phyloP scores from a whole-genome alignment of 2,329 filamentous ascomycete genomes.

The Aureobasidium pullulans region DNA sequence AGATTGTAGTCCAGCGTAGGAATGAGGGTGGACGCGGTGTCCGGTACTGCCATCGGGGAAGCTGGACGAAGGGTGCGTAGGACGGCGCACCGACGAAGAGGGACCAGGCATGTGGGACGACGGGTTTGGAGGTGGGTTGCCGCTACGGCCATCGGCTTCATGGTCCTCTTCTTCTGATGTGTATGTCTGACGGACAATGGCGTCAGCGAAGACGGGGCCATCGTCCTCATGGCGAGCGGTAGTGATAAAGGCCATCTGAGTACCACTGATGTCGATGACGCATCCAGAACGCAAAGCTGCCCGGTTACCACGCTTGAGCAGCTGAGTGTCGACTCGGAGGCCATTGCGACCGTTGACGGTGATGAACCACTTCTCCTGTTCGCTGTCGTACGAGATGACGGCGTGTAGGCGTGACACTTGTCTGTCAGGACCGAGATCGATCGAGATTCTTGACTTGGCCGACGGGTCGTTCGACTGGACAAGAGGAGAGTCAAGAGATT shows the following conservation, averaged over 20 bases:
- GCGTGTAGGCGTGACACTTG: slow-evolving; percentile 45
- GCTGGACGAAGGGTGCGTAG: slow-evolving; percentile 15
- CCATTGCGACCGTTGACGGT: slow-evolving; percentile 87
- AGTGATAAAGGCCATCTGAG: slow-evolving; percentile 99
- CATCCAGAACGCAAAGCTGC: slow-evolving; percentile 72
- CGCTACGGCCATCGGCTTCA: slow-evolving; percentile 23
- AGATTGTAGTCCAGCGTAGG: slow-evolving; percentile 25
- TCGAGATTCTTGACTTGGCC: slow-evolving; percentile 55
- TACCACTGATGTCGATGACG: slow-evolving; percentile 83
- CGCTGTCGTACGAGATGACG: slow-evolving; percentile 40
- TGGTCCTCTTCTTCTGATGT: slow-evolving; percentile 34
- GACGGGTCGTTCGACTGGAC: slow-evolving; percentile 21
- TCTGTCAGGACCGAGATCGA: slow-evolving; percentile 62
- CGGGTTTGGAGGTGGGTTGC: slow-evolving; percentile 13
- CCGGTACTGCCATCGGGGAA: slow-evolving; percentile 17
- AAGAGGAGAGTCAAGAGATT: slow-evolving; percentile 18
- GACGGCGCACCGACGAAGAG: slow-evolving; percentile 12
- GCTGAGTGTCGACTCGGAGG: slow-evolving; percentile 69
- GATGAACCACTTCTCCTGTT: slow-evolving; percentile 64
- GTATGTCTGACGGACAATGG: slow-evolving; percentile 31
- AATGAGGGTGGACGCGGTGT: slow-evolving; percentile 29
- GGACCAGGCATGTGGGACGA: slow-evolving; percentile 9
- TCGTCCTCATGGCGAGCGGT: slow-evolving; percentile 68
- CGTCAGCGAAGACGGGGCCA: slow-evolving; percentile 51
- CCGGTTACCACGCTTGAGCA: slow-evolving; percentile 59